phyloP scores from a whole-genome alignment of 1,284 basidiomycete genomes.

The Ceratobasidium sp. region DNA sequence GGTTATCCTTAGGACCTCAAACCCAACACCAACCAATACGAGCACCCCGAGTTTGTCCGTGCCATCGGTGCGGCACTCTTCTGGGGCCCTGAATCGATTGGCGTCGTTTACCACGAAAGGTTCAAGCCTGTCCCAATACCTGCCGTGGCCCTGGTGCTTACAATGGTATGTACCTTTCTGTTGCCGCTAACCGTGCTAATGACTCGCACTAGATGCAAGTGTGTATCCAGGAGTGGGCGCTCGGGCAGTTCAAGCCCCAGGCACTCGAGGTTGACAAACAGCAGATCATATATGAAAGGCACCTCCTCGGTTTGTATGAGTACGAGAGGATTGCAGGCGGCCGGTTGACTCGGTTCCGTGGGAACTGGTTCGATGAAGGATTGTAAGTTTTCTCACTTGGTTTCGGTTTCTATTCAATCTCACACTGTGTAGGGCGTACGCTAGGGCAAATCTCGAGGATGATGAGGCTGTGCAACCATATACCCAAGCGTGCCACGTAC shows the following conservation, averaged over 20 bases:
- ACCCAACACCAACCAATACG: slow-evolving; percentile 8
- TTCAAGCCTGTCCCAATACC: slow-evolving; percentile 18
- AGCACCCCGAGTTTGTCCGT: slow-evolving; percentile 19
- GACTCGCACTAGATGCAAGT: slow-evolving; percentile 4
- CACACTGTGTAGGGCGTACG: neutral
- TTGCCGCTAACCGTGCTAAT: neutral
- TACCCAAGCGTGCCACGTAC: neutral
- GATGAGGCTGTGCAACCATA: neutral
- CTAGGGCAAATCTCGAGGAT: neutral
- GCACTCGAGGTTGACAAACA: slow-evolving; percentile 19
- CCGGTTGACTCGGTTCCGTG: slow-evolving; percentile 10
- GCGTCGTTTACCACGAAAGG: neutral
- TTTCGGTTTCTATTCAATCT: too few species aligned
- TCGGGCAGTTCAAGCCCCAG: neutral
- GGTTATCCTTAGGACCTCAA: slow-evolving; percentile 13
- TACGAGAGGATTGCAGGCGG: neutral
- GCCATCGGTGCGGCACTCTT: slow-evolving; percentile 23
- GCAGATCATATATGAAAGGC: neutral
- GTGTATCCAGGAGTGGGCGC: slow-evolving; percentile 9
- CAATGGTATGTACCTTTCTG: slow-evolving; percentile 10
- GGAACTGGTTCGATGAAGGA: neutral
- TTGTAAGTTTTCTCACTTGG: too few species aligned
- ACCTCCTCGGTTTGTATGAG: slow-evolving; percentile 7
- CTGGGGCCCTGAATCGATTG: slow-evolving; percentile 17
- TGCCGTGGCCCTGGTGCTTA: slow-evolving; percentile 10